Base-by-base conservation (phyloP, 177 flowering plant genomes). In the Tripterygium wilfordii region DNA sequence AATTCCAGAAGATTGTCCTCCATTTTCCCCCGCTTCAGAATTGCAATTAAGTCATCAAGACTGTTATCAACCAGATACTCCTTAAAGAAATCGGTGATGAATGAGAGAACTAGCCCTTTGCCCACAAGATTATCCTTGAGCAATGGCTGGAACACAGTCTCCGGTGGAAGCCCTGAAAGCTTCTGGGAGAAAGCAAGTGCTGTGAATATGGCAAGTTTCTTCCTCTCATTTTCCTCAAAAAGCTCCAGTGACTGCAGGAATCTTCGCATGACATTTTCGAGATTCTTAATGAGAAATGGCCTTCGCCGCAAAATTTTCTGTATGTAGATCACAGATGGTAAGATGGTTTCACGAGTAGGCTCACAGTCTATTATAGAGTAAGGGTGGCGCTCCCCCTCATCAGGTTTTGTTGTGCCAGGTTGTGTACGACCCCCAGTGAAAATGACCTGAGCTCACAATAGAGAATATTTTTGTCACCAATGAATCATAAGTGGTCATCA, bases 171-270 rank as follows among this genome's bases (percentile, higher is more conserved):
- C 36, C 98, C 98, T 0, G 98, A 92, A 26, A 88, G 63, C 68
- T 86, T 92, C 91, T 88, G 98, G 27, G 98, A 89, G 73, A 92
- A 92, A 18, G 89, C 80, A 63, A 92, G 96, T 22, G 98, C 98
- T n/a, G 98, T 89, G 71, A 92, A 92, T 55, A 92, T 80, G 23
- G 98, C 96, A 63, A 92, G 77, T 57, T 89, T 89, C 73, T 82
- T 89, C 77, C 88, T 89, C 44, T 92, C 98, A 75, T 89, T 79
- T 62, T 89, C 97, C 64, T 92, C 95, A 60, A 92, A 92, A 45
- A 89, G 84, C 71, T 92, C 99, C 88, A 89, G 40, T 8, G 99
- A 89, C 76, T 92, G 98, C 45, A 92, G 67, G 73, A 89, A 89
- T 56, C 77, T 82, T 76, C 75, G 91, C 84, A 74, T 84, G 53